Evolutionary conservation across 1,284 basidiomycete genomes (phyloP).

Genomic region (Xerocomus amazonicus): DNA sequence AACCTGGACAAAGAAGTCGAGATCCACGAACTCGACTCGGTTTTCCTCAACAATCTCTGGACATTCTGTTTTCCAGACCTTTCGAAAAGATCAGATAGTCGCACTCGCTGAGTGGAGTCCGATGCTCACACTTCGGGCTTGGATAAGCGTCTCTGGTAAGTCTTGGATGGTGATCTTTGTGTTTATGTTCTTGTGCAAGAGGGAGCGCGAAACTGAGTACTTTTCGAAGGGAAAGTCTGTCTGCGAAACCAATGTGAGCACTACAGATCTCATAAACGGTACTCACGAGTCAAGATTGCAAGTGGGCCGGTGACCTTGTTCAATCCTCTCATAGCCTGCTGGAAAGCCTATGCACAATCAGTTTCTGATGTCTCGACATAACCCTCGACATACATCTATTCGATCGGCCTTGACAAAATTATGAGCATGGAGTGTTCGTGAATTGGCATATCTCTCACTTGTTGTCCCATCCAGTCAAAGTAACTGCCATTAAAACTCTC

Average conservation of each 20-base stretch:
- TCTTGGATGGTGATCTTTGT: constrained; percentile 33
- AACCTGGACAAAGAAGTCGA: constrained; percentile 32
- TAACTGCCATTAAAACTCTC: constrained; percentile 26
- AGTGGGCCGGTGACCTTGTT: constrained; percentile 26
- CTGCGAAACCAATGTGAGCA: background rate
- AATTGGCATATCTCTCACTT: constrained; percentile 10
- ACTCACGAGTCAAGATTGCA: constrained; percentile 25
- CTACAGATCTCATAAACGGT: background rate
- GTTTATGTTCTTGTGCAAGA: constrained; percentile 22
- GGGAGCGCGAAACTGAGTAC: constrained; percentile 29
- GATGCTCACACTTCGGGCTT: constrained; percentile 20
- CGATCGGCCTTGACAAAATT: constrained; percentile 8
- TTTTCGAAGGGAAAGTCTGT: constrained; percentile 29
- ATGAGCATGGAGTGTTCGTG: background rate
- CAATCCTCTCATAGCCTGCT: constrained; percentile 27
- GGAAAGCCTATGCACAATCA: constrained; percentile 16
- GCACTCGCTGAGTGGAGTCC: too few species aligned
- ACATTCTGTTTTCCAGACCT: constrained; percentile 25
- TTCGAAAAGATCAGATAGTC: too few species aligned
- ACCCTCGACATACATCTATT: constrained; percentile 17
- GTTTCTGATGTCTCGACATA: background rate
- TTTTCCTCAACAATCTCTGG: constrained; percentile 25
- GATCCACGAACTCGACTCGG: constrained; percentile 23
- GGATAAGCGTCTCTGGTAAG: constrained; percentile 24
- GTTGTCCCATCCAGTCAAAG: constrained; percentile 29